Evolutionary conservation across 1,284 basidiomycete species (phyloP).

Genomic region (Cerioporus squamosus): DNA sequence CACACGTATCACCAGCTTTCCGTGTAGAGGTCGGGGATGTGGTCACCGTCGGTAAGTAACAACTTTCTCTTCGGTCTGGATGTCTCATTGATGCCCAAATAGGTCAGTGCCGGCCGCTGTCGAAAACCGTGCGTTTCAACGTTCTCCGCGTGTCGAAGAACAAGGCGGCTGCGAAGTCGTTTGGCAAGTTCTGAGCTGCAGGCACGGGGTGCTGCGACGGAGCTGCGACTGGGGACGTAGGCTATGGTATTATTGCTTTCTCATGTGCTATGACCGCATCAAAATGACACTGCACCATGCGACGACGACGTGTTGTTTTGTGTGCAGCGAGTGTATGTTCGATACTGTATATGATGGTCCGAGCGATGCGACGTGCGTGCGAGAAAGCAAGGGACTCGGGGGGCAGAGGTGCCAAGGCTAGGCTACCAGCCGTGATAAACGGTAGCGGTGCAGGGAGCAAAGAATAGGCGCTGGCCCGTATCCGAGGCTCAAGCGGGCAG

Average conservation of each 20-base stretch:
- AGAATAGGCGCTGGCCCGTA: slow-evolving; percentile 23
- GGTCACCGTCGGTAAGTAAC: slow-evolving; percentile 89
- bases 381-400: neutral
- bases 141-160: slow-evolving; percentile 90
- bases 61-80: neutral
- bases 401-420: slow-evolving; percentile 1
- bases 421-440: neutral
- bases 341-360: slow-evolving; percentile 2
- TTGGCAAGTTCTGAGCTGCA: slow-evolving; percentile 86
- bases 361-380: neutral
- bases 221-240: slow-evolving; percentile 32
- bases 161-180: slow-evolving; percentile 88
- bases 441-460: slow-evolving; percentile 20
- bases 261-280: slow-evolving; percentile 41
- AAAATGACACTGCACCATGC: slow-evolving; percentile 38
- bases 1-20: slow-evolving; percentile 98
- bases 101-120: slow-evolving; percentile 98
- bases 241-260: slow-evolving; percentile 38
- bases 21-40: slow-evolving; percentile 92
- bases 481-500: slow-evolving; percentile 3
- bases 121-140: slow-evolving; percentile 99
- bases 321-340: slow-evolving; percentile 16
- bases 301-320: slow-evolving; percentile 13
- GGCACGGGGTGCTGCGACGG: slow-evolving; percentile 10
- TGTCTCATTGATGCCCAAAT: neutral